phyloP scores from a whole-genome alignment of 306 rosid genomes.

The Trichosanthes truncata region DNA sequence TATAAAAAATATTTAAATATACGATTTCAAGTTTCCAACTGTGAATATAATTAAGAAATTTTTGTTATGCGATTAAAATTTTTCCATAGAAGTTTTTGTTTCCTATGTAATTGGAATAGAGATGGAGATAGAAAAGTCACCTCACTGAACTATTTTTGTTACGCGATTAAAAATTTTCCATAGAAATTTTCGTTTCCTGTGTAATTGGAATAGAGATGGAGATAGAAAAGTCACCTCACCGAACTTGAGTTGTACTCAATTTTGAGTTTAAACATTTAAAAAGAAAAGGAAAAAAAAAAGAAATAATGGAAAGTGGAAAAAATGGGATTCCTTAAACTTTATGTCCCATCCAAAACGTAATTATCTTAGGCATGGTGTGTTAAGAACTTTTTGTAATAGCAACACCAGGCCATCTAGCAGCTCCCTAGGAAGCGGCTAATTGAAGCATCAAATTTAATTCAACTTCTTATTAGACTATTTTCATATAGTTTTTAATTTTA shows the following conservation, averaged over 20 bases:
- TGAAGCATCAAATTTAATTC: background rate
- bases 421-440: background rate
- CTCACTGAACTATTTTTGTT: too few species aligned
- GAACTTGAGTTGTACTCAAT: background rate
- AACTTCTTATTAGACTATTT: background rate
- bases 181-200: background rate
- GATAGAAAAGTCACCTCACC: background rate
- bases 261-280: background rate
- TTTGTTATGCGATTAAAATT: background rate
- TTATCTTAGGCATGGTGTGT: background rate
- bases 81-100: background rate
- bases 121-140: background rate
- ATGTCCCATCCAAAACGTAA: slow-evolving; percentile 2
- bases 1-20: too few species aligned
- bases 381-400: background rate
- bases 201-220: background rate
- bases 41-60: background rate
- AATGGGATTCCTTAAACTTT: background rate
- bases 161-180: background rate
- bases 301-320: background rate
- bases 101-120: background rate
- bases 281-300: background rate
- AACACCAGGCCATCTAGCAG: background rate
- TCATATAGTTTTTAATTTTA: background rate
- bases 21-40: background rate